Base-by-base conservation (phyloP, 116 monocot species). In the Phalaenopsis hybrid region DNA sequence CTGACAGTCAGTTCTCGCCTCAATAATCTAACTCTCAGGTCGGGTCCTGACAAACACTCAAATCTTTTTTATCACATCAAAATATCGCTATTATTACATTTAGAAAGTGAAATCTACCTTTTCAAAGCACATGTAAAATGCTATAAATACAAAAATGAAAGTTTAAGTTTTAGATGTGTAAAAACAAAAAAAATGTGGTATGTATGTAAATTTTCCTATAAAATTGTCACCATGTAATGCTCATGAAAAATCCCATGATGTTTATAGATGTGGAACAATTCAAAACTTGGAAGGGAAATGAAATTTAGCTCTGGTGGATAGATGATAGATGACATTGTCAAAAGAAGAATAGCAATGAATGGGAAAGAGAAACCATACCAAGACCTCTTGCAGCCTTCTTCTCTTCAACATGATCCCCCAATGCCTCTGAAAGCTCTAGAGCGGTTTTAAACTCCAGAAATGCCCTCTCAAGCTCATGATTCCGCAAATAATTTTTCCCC, bases 361-460 rank as follows among this genome's bases (percentile, higher is more conserved):
- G 52, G 68, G 72, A 52, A 57, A 86, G 46, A 45, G 72, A 80
- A 81, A 11, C 16, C 81, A 51, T 78, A 97, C 96, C 96, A 86
- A 97, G 82, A 51, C 96, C 96, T 81, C 96, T 81, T 79, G 94
- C 92, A 15, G 97, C 97, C 83, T 97, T 97, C 88, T 94, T 97
- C 85, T 90, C 90, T 67, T 97, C 94, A 72, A 92, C 81, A 68
- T 90, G 91, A 87, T 97, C 95, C 37, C 89, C 90, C 48, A 94
- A 80, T 50, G 48, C 78, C 43, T 87, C 78, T 79, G 97, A 93
- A 74, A 93, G 88, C 13, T 94, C 90, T 33, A 97, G 82, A 79
- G 94, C 97, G 21, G 89, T 79, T 74, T 90, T 94, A 44, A 97
- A 97, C 81, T 97, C 97, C 21, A 16, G 44, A 88, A 89, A 87